Conservation (phyloP, 495 filamentous ascomycete species). For the Neurospora terricola region DNA sequence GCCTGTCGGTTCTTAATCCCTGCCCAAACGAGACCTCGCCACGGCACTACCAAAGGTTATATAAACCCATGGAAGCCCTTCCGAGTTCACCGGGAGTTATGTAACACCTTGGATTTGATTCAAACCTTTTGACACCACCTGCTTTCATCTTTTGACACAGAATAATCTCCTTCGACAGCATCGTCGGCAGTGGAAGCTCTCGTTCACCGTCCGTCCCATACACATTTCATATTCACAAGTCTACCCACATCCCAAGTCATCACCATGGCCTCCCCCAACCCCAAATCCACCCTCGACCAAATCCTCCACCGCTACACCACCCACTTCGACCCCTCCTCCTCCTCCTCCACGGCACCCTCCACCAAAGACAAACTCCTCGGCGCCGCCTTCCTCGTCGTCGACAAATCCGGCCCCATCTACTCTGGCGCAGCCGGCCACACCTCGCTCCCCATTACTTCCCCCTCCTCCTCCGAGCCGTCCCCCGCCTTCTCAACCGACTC, state of each 20-base stretch:
- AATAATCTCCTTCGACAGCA: no score
- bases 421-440: constrained; percentile 16
- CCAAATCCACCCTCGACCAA: constrained; percentile 15
- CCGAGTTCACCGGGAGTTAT: no score
- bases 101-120: no score
- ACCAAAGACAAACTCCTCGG: constrained; percentile 23
- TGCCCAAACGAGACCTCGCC: no score
- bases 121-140: no score
- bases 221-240: no score
- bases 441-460: not conserved
- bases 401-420: constrained; percentile 18
- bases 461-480: no score
- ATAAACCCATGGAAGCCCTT: no score
- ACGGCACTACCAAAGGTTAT: not conserved
- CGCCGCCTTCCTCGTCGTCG: constrained; percentile 19
- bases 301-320: constrained; percentile 16
- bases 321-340: not conserved
- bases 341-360: not conserved
- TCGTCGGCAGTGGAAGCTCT: no score
- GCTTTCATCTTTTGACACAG: no score
- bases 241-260: no score
- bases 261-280: constrained; percentile 6
- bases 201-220: no score
- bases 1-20: not conserved
- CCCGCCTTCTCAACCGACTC: constrained; percentile 34